These are phyloP conservation scores for Fusarium decemcellulare DNA, from an alignment of 2,329 filamentous ascomycete genomes.

Conservation along the genomic window DNA sequence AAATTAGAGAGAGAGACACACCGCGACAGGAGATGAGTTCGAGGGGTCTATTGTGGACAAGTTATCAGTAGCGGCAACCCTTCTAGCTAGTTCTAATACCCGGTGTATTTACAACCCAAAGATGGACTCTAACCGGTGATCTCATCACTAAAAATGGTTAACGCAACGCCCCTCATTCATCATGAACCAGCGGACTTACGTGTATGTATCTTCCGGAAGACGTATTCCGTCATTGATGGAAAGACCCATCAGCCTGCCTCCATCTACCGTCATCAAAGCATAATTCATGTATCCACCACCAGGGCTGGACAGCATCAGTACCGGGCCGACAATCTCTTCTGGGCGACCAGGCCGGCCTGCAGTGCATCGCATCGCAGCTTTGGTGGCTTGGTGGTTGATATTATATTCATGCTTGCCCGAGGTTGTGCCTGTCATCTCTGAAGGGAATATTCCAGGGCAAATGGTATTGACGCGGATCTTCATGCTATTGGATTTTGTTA, in stretches of 20 bases:
- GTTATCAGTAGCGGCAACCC: too few species aligned
- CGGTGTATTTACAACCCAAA: too few species aligned
- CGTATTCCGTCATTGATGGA: neutral
- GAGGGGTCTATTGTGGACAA: too few species aligned
- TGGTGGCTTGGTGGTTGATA: conserved; percentile 2
- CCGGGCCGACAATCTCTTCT: neutral
- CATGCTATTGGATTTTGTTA: neutral
- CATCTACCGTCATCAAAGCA: neutral
- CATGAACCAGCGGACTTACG: neutral
- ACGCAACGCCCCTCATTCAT: too few species aligned
- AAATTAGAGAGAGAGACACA: too few species aligned
- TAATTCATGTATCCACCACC: neutral
- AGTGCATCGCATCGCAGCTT: neutral
- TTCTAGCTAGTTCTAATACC: too few species aligned
- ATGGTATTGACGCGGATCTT: neutral
- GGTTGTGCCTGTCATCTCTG: neutral
- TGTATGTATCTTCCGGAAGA: conserved; percentile 5
- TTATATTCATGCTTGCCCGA: neutral
- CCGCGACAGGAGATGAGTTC: too few species aligned
- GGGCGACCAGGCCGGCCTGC: neutral
- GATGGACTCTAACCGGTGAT: too few species aligned
- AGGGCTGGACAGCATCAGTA: neutral
- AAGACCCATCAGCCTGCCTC: neutral
- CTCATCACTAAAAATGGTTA: too few species aligned
- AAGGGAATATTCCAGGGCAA: conserved; percentile 1